Conservation (phyloP, 495 filamentous ascomycete species). For the Penicillium robsamsonii region DNA sequence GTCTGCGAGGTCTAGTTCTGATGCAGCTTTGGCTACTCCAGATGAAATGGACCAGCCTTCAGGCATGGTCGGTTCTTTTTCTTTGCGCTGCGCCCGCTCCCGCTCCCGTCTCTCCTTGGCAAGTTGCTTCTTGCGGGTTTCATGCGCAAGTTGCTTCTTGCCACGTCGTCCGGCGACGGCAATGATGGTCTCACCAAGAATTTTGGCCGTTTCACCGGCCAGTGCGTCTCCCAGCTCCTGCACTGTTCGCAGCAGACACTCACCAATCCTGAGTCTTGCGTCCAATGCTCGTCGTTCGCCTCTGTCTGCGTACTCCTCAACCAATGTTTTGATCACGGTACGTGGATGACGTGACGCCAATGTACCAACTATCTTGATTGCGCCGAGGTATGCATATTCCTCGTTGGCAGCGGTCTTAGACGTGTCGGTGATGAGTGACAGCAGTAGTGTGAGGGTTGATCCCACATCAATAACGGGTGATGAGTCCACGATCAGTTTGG, state of each 20-base stretch:
- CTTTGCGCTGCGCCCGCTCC: conserved; percentile 44
- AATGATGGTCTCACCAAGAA: conserved; percentile 62
- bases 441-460: conserved; percentile 61
- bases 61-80: conserved; percentile 29
- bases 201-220: conserved; percentile 53
- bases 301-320: conserved; percentile 68
- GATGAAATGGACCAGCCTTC: conserved; percentile 36
- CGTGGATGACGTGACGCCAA: conserved; percentile 63
- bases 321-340: conserved; percentile 61
- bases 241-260: conserved; percentile 67
- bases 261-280: conserved; percentile 67
- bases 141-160: conserved; percentile 52
- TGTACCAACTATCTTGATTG: conserved; percentile 65
- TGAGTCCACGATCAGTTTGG: conserved; percentile 57
- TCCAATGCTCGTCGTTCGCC: conserved; percentile 59
- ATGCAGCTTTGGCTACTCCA: conserved; percentile 4
- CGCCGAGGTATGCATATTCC: conserved; percentile 71
- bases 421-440: conserved; percentile 61
- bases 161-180: conserved; percentile 63
- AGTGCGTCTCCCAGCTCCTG: conserved; percentile 63
- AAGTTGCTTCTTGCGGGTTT: conserved; percentile 47
- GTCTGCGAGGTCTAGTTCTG: conserved; percentile 9
- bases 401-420: conserved; percentile 48
- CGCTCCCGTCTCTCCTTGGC: conserved; percentile 45
- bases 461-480: conserved; percentile 71